A percentile compares a stretch with the other conserved stretches of the same genome.
These are phyloP conservation scores for Alternaria incomplexa DNA, from an alignment of 2,329 filamentous ascomycete species.

Conservation along the genomic window DNA sequence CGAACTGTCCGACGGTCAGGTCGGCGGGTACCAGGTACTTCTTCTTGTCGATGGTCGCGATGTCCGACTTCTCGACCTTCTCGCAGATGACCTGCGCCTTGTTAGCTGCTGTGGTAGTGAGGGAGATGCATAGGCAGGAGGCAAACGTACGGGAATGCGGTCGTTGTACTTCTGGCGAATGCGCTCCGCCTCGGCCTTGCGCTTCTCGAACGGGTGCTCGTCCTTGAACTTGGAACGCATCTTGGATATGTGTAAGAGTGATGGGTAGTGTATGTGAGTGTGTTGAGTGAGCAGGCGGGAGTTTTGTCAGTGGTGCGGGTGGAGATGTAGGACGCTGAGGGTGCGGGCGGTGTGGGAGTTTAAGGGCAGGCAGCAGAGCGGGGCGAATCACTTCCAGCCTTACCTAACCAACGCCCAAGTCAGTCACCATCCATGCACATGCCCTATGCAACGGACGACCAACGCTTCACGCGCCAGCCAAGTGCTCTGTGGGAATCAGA, in stretches of 20 bases:
- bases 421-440: conserved; percentile 1
- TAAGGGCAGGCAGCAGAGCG: conserved; percentile 41
- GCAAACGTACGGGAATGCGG: conserved; percentile 85
- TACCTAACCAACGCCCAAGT: conserved; percentile 15
- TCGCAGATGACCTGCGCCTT: conserved; percentile 88
- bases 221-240: conserved; percentile 99
- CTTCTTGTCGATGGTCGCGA: conserved; percentile 99
- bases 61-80: conserved; percentile 99
- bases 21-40: conserved; percentile 98
- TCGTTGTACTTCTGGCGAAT: conserved; percentile 99
- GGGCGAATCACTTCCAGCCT: conserved; percentile 27
- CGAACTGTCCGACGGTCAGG: conserved; percentile 97
- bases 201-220: conserved; percentile 99
- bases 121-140: conserved; percentile 1
- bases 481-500: conserved; percentile 12
- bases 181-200: conserved; percentile 99
- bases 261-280: conserved; percentile 19
- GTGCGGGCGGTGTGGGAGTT: conserved; percentile 43
- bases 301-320: conserved; percentile 23
- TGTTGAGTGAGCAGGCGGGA: conserved; percentile 3
- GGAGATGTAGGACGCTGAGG: conserved; percentile 32
- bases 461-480: conserved; percentile 15
- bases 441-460: conserved; percentile 3
- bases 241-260: conserved; percentile 32
- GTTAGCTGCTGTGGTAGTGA: conserved; percentile 26